Percentiles rank a stretch among this genome's conserved stretches.
Conservation (phyloP, 2,329 filamentous ascomycete genomes). For the Claviceps fusiformis region DNA sequence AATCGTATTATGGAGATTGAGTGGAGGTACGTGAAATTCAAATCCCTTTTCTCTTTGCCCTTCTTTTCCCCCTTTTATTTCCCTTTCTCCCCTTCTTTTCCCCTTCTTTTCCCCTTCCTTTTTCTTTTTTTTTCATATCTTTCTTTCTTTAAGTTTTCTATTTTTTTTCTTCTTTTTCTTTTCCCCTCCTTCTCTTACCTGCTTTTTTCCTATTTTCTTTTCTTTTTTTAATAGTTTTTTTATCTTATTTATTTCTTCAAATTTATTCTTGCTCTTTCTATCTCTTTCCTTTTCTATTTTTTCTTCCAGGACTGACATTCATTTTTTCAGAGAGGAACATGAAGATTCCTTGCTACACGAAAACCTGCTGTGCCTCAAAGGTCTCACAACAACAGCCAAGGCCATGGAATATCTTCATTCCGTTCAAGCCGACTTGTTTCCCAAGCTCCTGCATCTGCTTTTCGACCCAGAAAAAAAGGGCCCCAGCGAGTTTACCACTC, state of each 20-base stretch:
- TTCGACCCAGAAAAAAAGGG: conserved; percentile 98
- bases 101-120: not conserved
- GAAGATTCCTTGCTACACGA: conserved; percentile 90
- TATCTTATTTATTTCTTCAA: too few relatives aligned
- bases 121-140: not conserved
- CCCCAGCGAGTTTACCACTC: conserved; percentile 89
- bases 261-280: too few relatives aligned
- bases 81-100: not conserved
- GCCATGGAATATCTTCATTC: conserved; percentile 70
- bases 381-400: conserved; percentile 78
- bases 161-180: not conserved
- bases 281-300: too few relatives aligned
- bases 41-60: not conserved
- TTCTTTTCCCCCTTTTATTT: not conserved
- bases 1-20: conserved; percentile 91
- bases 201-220: too few relatives aligned
- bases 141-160: too few relatives aligned
- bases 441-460: conserved; percentile 72
- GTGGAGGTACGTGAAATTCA: conserved; percentile 53
- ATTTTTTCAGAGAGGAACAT: conserved; percentile 63
- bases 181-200: not conserved
- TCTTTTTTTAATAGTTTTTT: too few relatives aligned
- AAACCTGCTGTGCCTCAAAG: conserved; percentile 83
- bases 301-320: conserved; percentile 3
- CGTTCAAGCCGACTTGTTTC: conserved; percentile 71